Conservation (phyloP, 2,329 filamentous ascomycete species). For the Basipetospora sp. region DNA sequence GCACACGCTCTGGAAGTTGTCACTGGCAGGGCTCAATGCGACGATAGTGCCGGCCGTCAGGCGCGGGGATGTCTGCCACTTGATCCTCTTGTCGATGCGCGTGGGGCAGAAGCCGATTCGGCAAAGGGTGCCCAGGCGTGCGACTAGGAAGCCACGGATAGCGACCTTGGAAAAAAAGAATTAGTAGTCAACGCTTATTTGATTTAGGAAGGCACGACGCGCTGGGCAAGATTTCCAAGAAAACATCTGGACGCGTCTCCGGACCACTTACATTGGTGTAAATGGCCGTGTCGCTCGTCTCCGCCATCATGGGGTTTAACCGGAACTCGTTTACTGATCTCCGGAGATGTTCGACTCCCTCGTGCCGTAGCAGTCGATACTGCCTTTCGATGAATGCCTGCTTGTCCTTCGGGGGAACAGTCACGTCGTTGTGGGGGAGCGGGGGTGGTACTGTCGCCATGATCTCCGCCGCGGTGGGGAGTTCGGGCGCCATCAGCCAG, state of each 20-base stretch:
- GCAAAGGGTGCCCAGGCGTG: conserved; percentile 46
- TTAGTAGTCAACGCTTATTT: not conserved
- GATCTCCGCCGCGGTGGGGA: conserved; percentile 41
- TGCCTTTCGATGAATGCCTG: conserved; percentile 57
- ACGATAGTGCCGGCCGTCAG: conserved; percentile 39
- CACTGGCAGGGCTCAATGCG: conserved; percentile 33
- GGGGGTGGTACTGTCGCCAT: conserved; percentile 18
- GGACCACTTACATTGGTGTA: conserved; percentile 50
- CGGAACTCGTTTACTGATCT: conserved; percentile 46
- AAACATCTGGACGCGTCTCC: too few relatives aligned
- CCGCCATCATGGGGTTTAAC: conserved; percentile 36
- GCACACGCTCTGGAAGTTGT: conserved; percentile 51
- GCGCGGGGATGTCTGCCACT: conserved; percentile 43
- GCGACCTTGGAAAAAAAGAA: conserved; percentile 36
- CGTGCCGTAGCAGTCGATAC: conserved; percentile 62
- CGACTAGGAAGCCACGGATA: conserved; percentile 49
- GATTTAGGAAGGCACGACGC: not conserved
- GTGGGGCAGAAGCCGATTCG: conserved; percentile 57
- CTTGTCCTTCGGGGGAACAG: conserved; percentile 43
- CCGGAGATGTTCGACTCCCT: conserved; percentile 55
- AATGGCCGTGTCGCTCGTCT: conserved; percentile 43
- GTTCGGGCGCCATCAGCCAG: conserved; percentile 25
- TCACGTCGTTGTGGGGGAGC: conserved; percentile 37
- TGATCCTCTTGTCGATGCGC: conserved; percentile 49
- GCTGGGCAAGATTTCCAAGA: not conserved